A percentile compares a stretch with the other conserved stretches of the same genome.
Evolutionary conservation across 306 rosid species (phyloP).

Genomic region (Lathyrus tuberosus): DNA sequence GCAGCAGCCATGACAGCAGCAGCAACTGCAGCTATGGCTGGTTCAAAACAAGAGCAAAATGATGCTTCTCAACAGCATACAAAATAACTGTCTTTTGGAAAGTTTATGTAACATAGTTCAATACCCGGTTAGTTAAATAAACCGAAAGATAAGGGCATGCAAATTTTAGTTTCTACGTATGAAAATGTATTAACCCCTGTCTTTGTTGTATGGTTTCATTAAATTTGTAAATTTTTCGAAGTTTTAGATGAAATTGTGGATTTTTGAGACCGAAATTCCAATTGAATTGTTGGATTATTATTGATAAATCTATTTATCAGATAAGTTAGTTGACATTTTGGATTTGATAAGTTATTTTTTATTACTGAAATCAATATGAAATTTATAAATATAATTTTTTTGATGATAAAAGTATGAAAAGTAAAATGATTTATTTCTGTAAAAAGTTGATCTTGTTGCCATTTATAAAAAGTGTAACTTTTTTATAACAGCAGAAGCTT

Average conservation of each 20-base stretch:
- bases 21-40: constrained; percentile 73
- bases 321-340: no score
- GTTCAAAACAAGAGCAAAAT: constrained; percentile 64
- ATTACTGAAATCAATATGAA: no score
- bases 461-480: no score
- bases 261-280: constrained; percentile 19
- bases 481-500: no score
- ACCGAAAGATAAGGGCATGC: constrained; percentile 28
- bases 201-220: constrained; percentile 25
- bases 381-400: no score
- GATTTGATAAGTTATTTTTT: no score
- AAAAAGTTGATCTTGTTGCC: no score
- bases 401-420: no score
- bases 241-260: constrained; percentile 31
- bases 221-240: constrained; percentile 16
- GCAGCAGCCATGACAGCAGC: constrained; percentile 88
- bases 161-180: constrained; percentile 24
- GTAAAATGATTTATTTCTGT: no score
- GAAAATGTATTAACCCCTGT: constrained; percentile 34
- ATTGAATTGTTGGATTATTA: not conserved
- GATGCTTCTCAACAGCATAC: constrained; percentile 52
- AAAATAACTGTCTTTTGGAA: constrained; percentile 34
- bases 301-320: no score
- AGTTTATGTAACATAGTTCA: constrained; percentile 49
- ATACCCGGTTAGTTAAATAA: constrained; percentile 1